Percentiles rank a stretch among this genome's conserved stretches.
Evolutionary conservation across 2,329 filamentous ascomycete species (phyloP).

Genomic region (Xylariaceae sp.): DNA sequence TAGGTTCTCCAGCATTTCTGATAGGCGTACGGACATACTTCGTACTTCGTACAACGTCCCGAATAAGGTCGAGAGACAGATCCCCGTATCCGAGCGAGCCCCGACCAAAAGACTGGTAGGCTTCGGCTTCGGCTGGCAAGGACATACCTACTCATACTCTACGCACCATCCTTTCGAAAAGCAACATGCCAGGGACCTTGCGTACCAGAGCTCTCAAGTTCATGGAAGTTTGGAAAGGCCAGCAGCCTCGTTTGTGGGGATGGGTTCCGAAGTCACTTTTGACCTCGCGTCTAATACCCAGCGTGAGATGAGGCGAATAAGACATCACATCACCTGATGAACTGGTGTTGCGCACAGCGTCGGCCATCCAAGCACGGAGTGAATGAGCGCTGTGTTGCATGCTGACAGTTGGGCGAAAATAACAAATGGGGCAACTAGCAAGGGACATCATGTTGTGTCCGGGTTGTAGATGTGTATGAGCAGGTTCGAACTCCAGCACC

Average conservation of each 20-base stretch:
- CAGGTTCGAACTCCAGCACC: constrained; percentile 3
- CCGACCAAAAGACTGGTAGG: background rate
- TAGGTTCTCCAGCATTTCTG: background rate
- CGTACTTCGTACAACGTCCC: background rate
- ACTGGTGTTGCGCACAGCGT: background rate
- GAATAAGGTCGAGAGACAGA: background rate
- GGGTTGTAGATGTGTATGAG: background rate
- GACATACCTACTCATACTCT: background rate
- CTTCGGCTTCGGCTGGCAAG: background rate
- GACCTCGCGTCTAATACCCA: background rate
- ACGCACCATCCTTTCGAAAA: background rate
- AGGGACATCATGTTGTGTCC: background rate
- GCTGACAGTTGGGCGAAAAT: constrained; percentile 2
- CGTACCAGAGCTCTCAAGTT: background rate
- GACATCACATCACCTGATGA: constrained; percentile 2
- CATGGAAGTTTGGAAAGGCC: background rate
- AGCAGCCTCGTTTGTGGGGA: background rate
- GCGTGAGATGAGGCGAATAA: background rate
- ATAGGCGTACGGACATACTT: too few species aligned
- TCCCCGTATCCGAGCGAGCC: background rate
- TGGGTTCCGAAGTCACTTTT: background rate
- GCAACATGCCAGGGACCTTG: background rate
- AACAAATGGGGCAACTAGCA: background rate
- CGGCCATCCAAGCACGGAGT: background rate
- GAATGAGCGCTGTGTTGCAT: background rate